Conservation (phyloP, 2,329 filamentous ascomycete genomes). For the Pseudogymnoascus sp. region DNA sequence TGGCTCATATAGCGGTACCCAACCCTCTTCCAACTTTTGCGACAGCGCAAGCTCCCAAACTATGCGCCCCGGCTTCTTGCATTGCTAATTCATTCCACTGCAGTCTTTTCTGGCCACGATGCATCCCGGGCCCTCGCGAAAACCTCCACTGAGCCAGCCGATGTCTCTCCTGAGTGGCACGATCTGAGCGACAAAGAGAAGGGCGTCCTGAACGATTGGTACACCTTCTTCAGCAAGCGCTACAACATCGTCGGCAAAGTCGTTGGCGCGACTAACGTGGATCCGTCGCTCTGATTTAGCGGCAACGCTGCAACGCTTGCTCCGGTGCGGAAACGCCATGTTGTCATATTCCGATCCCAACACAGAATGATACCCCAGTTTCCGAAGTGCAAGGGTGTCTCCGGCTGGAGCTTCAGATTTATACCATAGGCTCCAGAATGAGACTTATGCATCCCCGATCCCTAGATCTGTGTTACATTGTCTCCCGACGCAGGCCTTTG, state of each 20-base stretch:
- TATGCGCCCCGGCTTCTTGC: background rate
- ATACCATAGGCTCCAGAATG: background rate
- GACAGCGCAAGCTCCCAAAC: background rate
- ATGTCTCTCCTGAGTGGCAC: constrained; percentile 75
- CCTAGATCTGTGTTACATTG: constrained; percentile 5
- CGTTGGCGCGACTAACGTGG: constrained; percentile 51
- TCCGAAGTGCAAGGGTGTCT: background rate
- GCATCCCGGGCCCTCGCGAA: constrained; percentile 84
- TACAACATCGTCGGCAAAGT: constrained; percentile 82
- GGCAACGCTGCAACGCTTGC: background rate
- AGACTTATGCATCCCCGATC: background rate
- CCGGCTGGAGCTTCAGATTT: background rate
- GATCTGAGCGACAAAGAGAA: constrained; percentile 81
- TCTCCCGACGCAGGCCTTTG: background rate
- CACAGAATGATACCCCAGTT: background rate
- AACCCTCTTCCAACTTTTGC: background rate
- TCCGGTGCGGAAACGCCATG: background rate
- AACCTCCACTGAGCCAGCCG: constrained; percentile 78
- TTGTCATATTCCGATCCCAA: background rate
- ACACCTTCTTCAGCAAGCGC: constrained; percentile 90
- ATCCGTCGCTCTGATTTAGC: background rate
- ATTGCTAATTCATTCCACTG: background rate
- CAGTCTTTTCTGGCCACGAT: constrained; percentile 94
- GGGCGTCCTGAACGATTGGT: constrained; percentile 81
- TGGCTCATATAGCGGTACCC: constrained; percentile 77